Conservation (phyloP, 192 early-diverging fungal species). For the Haplosporangium gracile region DNA sequence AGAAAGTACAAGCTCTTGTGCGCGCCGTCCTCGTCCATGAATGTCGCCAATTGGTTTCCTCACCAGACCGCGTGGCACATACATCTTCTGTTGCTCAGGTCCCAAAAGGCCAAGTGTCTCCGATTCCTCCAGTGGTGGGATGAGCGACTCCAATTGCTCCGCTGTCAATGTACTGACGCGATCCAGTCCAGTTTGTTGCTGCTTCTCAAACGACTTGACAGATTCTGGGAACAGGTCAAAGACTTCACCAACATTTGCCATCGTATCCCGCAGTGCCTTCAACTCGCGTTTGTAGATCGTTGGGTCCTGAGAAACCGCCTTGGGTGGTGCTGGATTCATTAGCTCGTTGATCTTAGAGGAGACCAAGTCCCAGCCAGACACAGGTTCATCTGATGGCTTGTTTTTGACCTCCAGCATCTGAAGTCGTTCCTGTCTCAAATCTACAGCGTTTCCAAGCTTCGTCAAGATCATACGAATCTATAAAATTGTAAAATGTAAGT, state of each 20-base stretch:
- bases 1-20: constrained; percentile 29
- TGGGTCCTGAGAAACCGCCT: constrained; percentile 27
- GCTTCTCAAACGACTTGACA: constrained; percentile 42
- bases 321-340: constrained; percentile 23
- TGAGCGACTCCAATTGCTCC: constrained; percentile 40
- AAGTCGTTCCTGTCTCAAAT: constrained; percentile 30
- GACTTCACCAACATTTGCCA: constrained; percentile 33
- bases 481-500: neutral
- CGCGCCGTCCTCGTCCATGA: constrained; percentile 8
- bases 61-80: constrained; percentile 35
- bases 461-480: constrained; percentile 51
- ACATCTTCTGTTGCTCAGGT: constrained; percentile 22
- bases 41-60: constrained; percentile 30
- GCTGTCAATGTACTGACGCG: constrained; percentile 20
- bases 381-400: constrained; percentile 13
- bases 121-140: constrained; percentile 38
- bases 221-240: constrained; percentile 45
- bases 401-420: constrained; percentile 30
- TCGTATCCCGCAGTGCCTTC: constrained; percentile 31
- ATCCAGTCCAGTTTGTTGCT: constrained; percentile 28
- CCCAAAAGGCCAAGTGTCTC: constrained; percentile 12
- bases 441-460: constrained; percentile 49
- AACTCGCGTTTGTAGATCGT: constrained; percentile 16
- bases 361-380: neutral
- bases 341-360: constrained; percentile 17